Percentiles rank a stretch among this genome's conserved stretches.
These are phyloP conservation scores for Kandelia obovata DNA, from an alignment of 345 rosid genomes.

Conservation along the genomic window DNA sequence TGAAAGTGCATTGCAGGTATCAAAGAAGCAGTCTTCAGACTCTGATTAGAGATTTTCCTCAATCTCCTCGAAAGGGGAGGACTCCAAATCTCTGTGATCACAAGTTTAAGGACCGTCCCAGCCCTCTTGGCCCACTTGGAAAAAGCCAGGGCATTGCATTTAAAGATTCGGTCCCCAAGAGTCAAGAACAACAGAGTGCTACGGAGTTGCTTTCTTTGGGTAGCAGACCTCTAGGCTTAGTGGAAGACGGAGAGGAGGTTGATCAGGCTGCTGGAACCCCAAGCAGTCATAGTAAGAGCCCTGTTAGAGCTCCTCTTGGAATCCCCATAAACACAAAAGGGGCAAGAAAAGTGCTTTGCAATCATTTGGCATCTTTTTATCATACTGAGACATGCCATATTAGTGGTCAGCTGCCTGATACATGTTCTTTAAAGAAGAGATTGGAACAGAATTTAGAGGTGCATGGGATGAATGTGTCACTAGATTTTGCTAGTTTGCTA, in stretches of 20 bases:
- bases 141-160: slow-evolving; percentile 38
- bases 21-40: slow-evolving; percentile 41
- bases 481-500: slow-evolving; percentile 18
- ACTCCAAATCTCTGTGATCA: slow-evolving; percentile 32
- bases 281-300: slow-evolving; percentile 20
- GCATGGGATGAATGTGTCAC: slow-evolving; percentile 16
- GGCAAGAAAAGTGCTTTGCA: slow-evolving; percentile 9
- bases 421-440: slow-evolving; percentile 10
- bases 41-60: slow-evolving; percentile 45
- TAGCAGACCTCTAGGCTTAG: slow-evolving; percentile 19
- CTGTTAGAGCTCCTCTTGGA: slow-evolving; percentile 28
- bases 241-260: slow-evolving; percentile 27
- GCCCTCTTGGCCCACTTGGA: slow-evolving; percentile 51
- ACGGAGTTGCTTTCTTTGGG: slow-evolving; percentile 24
- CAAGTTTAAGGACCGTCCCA: slow-evolving; percentile 50
- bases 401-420: slow-evolving; percentile 20
- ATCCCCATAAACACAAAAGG: slow-evolving; percentile 7
- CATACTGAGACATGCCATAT: slow-evolving; percentile 9
- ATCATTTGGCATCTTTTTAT: neutral
- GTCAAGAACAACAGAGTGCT: slow-evolving; percentile 25
- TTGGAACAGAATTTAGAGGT: slow-evolving; percentile 18
- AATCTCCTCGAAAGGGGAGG: slow-evolving; percentile 55
- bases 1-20: slow-evolving; percentile 37
- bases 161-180: slow-evolving; percentile 27
- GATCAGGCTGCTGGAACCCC: slow-evolving; percentile 26